These are phyloP conservation scores for Dorcoceras hygrometricum DNA, from an alignment of 257 asterid genomes.

Conservation along the genomic window DNA sequence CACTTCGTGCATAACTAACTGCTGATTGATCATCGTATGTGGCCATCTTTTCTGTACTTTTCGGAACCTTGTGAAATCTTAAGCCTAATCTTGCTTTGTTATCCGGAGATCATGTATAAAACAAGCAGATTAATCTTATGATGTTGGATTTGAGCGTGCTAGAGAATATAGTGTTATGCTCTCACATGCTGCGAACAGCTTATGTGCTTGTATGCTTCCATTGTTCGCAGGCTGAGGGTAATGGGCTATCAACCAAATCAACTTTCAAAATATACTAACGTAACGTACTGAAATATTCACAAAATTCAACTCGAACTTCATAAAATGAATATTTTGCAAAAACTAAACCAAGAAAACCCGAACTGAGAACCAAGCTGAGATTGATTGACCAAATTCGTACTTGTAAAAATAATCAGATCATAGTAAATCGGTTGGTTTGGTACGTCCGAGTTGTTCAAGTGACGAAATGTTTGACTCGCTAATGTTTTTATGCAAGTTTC, in stretches of 20 bases:
- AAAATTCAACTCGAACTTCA: no score
- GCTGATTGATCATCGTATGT: conserved; percentile 11
- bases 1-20: conserved; percentile 44
- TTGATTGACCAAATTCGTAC: background rate
- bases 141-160: background rate
- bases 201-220: background rate
- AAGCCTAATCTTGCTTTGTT: background rate
- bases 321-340: no score
- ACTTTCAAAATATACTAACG: no score
- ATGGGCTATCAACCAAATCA: no score
- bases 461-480: no score
- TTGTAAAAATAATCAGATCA: no score
- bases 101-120: conserved; percentile 30
- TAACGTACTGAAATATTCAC: no score
- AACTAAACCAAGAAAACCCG: background rate
- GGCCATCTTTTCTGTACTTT: background rate
- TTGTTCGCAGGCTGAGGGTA: background rate
- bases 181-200: background rate
- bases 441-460: background rate
- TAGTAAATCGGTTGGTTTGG: background rate
- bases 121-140: conserved; percentile 26
- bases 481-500: no score
- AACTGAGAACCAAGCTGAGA: no score
- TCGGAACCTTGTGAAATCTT: conserved; percentile 6
- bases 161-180: background rate